Percentiles rank a stretch among this genome's conserved stretches.
phyloP scores from a whole-genome alignment of 1,284 basidiomycete species.

The Cystobasidium slooffiae region DNA sequence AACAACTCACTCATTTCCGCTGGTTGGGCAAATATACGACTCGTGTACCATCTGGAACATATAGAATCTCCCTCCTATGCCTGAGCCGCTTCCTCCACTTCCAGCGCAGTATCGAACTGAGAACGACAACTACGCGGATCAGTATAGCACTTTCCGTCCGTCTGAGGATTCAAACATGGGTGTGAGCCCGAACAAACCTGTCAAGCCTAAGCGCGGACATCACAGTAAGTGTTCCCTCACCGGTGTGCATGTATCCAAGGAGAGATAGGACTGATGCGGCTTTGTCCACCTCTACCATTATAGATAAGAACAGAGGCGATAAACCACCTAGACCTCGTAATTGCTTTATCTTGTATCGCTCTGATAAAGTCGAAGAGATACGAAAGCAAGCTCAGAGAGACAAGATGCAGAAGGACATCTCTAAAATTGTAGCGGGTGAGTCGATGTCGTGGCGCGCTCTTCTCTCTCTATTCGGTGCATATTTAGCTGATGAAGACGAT shows the following conservation, averaged over 20 bases:
- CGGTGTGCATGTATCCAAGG: not conserved
- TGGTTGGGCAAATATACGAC: not conserved
- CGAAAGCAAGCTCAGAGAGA: not conserved
- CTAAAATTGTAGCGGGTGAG: conserved; percentile 24
- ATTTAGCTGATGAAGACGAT: not conserved
- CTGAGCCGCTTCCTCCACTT: not conserved
- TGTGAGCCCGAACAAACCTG: conserved; percentile 10
- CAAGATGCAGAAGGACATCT: conserved; percentile 26
- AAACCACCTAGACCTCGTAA: conserved; percentile 19
- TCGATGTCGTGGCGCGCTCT: not conserved
- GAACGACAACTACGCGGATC: conserved; percentile 5
- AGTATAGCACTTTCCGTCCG: not conserved
- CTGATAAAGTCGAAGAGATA: conserved; percentile 22
- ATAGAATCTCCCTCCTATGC: conserved; percentile 4
- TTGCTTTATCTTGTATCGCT: conserved; percentile 24
- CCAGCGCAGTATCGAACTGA: conserved; percentile 4
- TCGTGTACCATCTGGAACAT: not conserved
- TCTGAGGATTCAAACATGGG: conserved; percentile 7
- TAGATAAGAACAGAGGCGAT: conserved; percentile 5
- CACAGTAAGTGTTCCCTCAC: not conserved
- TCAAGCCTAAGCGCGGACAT: conserved; percentile 11
- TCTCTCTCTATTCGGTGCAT: not conserved
- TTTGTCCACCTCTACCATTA: not conserved
- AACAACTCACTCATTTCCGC: not conserved
- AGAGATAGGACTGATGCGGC: not conserved